phyloP scores from a whole-genome alignment of 2,329 filamentous ascomycete genomes.

The Calonectria pauciramosa region DNA sequence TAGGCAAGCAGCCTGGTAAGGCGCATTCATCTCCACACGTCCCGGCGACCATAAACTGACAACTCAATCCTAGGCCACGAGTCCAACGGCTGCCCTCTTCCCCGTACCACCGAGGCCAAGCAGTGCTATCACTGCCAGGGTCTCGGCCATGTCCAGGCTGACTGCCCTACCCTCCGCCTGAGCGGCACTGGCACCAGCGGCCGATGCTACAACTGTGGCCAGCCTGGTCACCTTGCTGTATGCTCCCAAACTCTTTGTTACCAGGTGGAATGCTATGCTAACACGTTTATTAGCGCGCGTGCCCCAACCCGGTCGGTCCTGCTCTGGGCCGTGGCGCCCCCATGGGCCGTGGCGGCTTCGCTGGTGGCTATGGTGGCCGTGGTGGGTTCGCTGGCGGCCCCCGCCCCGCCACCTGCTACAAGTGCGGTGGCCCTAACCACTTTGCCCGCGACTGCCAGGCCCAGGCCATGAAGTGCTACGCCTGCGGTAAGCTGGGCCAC shows the following conservation, averaged over 20 bases:
- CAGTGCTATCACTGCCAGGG: conserved; percentile 99
- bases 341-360: conserved; percentile 79
- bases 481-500: conserved; percentile 94
- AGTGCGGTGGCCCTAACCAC: conserved; percentile 91
- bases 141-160: conserved; percentile 96
- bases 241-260: conserved; percentile 49
- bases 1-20: conserved; percentile 84
- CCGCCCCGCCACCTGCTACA: conserved; percentile 79
- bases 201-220: conserved; percentile 97
- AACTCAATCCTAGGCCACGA: conserved; percentile 76
- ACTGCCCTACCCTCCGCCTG: conserved; percentile 96
- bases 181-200: conserved; percentile 85
- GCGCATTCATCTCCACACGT: not conserved
- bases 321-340: conserved; percentile 76
- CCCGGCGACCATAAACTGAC: conserved; percentile 19
- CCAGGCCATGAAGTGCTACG: conserved; percentile 98
- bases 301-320: conserved; percentile 78
- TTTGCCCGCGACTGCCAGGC: conserved; percentile 99
- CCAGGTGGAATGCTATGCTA: conserved; percentile 23
- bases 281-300: conserved; percentile 73
- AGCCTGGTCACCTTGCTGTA: conserved; percentile 92
- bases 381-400: conserved; percentile 81
- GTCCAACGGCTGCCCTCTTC: conserved; percentile 96
- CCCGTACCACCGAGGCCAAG: conserved; percentile 97
- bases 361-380: conserved; percentile 72